Evolutionary conservation across 345 rosid species (phyloP).

Genomic region (Gossypium mustelinum): DNA sequence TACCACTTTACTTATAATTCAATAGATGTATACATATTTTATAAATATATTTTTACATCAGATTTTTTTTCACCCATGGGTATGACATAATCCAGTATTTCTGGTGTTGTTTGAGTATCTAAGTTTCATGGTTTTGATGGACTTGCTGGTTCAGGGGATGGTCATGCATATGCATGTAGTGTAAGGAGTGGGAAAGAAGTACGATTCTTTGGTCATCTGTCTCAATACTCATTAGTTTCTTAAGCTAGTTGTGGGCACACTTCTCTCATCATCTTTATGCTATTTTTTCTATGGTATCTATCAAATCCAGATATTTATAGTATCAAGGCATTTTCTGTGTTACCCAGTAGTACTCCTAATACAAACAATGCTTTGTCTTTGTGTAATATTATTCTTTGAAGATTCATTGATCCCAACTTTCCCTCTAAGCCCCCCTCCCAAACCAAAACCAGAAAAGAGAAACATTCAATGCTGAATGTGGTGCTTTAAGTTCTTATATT

Average conservation of each 20-base stretch:
- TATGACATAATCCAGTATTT: too few relatives aligned
- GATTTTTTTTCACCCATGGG: too few relatives aligned
- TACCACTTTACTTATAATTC: too few relatives aligned
- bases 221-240: neutral
- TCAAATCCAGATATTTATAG: neutral
- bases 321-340: neutral
- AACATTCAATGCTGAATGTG: neutral
- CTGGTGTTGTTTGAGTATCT: neutral
- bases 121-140: conserved; percentile 8
- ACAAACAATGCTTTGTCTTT: neutral
- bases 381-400: neutral
- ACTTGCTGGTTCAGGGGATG: conserved; percentile 80
- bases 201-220: conserved; percentile 1
- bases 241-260: neutral
- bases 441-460: neutral
- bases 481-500: neutral
- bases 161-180: conserved; percentile 83
- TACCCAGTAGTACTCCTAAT: neutral
- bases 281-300: neutral
- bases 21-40: too few relatives aligned
- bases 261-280: neutral
- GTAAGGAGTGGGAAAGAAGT: conserved; percentile 82
- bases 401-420: neutral
- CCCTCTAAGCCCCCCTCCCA: neutral
- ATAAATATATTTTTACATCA: too few relatives aligned